A percentile compares a stretch with the other conserved stretches of the same genome.
Conservation (phyloP, 441 rosid genomes). For the Monsonia emarginata region DNA sequence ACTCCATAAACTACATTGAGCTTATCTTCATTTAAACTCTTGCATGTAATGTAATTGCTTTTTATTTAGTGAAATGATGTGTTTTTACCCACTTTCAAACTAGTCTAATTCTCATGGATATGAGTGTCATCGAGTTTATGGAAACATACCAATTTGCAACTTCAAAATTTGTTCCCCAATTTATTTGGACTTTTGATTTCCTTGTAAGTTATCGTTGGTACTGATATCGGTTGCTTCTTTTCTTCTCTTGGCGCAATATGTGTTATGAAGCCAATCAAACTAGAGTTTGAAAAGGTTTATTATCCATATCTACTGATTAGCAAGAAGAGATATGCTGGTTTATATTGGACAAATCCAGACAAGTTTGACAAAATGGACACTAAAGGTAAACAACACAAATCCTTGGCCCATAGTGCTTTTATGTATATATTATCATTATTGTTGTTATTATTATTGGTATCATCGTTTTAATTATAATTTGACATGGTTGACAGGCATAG, state of each 20-base stretch:
- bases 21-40: too few relatives aligned
- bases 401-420: not conserved
- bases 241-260: slow-evolving; percentile 16
- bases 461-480: too few relatives aligned
- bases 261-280: slow-evolving; percentile 74
- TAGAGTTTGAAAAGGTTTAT: slow-evolving; percentile 96
- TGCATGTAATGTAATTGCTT: too few relatives aligned
- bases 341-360: slow-evolving; percentile 75
- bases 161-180: not conserved
- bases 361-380: slow-evolving; percentile 94
- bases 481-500: slow-evolving; percentile 53
- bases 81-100: too few relatives aligned
- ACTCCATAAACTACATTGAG: too few relatives aligned
- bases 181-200: not conserved
- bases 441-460: too few relatives aligned
- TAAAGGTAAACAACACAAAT: slow-evolving; percentile 48
- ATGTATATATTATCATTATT: slow-evolving; percentile 3
- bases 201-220: not conserved
- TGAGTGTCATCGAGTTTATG: too few relatives aligned
- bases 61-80: too few relatives aligned
- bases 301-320: slow-evolving; percentile 85
- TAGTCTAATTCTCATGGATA: too few relatives aligned
- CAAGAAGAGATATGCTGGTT: slow-evolving; percentile 98
- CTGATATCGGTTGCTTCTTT: slow-evolving; percentile 1
- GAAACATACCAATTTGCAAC: not conserved